These are phyloP conservation scores for Penicillium paradoxum DNA, from an alignment of 495 filamentous ascomycete species.

Conservation along the genomic window DNA sequence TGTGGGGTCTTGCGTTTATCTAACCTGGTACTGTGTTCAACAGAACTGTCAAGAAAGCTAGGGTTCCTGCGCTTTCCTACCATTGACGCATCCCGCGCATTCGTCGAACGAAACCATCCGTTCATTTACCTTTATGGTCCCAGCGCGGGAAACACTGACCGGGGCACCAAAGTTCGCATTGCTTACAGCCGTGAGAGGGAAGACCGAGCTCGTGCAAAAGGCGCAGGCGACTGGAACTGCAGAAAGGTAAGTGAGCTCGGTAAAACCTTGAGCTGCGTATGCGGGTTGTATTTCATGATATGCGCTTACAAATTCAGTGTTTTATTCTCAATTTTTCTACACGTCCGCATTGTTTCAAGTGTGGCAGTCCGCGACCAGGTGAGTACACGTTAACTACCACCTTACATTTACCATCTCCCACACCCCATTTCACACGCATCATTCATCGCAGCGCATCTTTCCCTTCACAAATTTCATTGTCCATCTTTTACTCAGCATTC, in stretches of 20 bases:
- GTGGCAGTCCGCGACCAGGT: constrained; percentile 67
- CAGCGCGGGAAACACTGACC: constrained; percentile 42
- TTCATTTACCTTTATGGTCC: constrained; percentile 53
- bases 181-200: constrained; percentile 55
- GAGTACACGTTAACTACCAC: constrained; percentile 22
- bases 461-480: background rate
- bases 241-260: constrained; percentile 51
- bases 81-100: constrained; percentile 55
- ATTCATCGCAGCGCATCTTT: too few species aligned
- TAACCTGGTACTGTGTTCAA: background rate
- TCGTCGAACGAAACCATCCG: constrained; percentile 64
- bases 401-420: background rate
- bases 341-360: constrained; percentile 67
- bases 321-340: constrained; percentile 65
- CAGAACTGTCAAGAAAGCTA: constrained; percentile 58
- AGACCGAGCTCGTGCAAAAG: constrained; percentile 46
- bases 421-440: background rate
- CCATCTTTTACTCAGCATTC: background rate
- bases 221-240: constrained; percentile 75
- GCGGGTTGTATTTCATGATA: background rate
- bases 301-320: constrained; percentile 48
- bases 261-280: background rate
- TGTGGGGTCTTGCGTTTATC: background rate
- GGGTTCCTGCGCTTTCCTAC: constrained; percentile 64
- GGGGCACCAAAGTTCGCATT: constrained; percentile 55